Evolutionary conservation across 78 protist genomes (phyloP).

Genomic region (Andalucia godoyi): DNA sequence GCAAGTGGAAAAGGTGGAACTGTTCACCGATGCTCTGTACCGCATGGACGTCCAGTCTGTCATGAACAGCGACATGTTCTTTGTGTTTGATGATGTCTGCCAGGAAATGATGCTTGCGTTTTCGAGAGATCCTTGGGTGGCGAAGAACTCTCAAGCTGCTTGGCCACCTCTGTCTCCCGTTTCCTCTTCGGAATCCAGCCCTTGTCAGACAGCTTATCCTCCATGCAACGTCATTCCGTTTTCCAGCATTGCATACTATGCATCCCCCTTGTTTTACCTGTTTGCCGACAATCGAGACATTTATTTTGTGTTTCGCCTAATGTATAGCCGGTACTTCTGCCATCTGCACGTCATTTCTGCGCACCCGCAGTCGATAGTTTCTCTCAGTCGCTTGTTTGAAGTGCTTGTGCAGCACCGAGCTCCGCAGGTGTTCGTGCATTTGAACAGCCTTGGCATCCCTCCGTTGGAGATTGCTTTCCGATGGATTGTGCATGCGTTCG

Average conservation of each 20-base stretch:
- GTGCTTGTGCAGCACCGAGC: background rate
- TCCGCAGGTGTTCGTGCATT: slow-evolving; percentile 3
- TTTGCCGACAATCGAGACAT: background rate
- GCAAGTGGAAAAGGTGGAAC: background rate
- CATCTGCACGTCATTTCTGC: background rate
- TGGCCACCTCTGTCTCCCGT: background rate
- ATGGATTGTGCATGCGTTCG: slow-evolving; percentile 34
- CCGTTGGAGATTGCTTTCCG: slow-evolving; percentile 16
- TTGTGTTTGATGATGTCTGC: slow-evolving; percentile 6
- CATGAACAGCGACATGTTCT: slow-evolving; percentile 6
- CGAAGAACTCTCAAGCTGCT: background rate
- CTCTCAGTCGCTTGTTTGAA: slow-evolving; percentile 15
- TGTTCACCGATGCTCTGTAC: background rate
- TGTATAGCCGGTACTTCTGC: slow-evolving; percentile 11
- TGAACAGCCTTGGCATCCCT: background rate
- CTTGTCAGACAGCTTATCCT: background rate
- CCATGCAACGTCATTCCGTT: slow-evolving; percentile 18
- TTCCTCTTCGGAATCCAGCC: background rate
- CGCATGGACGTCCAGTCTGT: background rate
- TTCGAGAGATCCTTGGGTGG: background rate
- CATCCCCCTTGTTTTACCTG: slow-evolving; percentile 7
- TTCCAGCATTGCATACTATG: slow-evolving; percentile 3
- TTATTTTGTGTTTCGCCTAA: background rate
- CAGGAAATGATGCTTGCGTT: background rate
- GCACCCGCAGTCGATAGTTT: background rate